A percentile compares a stretch with the other conserved stretches of the same genome.
phyloP scores from a whole-genome alignment of 2,329 filamentous ascomycete species.

The Talaromyces sp. region DNA sequence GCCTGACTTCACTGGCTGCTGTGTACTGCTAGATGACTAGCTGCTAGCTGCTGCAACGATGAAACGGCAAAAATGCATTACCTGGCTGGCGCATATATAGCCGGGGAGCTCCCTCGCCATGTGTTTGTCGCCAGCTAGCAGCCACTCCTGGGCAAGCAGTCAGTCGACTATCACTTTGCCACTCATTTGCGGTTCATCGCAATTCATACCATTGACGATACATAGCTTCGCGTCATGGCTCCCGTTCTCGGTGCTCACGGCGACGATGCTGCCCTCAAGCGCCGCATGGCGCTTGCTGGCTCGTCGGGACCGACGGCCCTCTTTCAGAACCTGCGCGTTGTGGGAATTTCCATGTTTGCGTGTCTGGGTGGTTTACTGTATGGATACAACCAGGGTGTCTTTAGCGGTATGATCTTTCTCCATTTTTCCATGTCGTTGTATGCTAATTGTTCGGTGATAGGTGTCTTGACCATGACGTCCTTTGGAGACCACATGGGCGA shows the following conservation, averaged over 20 bases:
- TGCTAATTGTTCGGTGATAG: background rate
- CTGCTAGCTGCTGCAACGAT: background rate
- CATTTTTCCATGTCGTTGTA: background rate
- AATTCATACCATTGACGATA: background rate
- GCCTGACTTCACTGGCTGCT: too few species aligned
- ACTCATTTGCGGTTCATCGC: background rate
- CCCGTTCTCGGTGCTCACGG: background rate
- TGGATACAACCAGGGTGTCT: slow-evolving; percentile 24
- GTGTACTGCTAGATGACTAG: background rate
- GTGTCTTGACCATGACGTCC: slow-evolving; percentile 14
- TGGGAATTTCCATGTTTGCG: slow-evolving; percentile 57
- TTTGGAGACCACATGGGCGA: slow-evolving; percentile 19
- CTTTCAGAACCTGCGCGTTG: slow-evolving; percentile 57
- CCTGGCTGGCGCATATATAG: background rate
- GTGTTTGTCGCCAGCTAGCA: background rate
- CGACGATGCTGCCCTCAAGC: slow-evolving; percentile 49
- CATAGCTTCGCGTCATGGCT: background rate
- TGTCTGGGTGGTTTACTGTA: slow-evolving; percentile 52
- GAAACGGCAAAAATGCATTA: background rate
- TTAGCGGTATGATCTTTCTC: slow-evolving; percentile 11
- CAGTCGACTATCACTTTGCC: background rate
- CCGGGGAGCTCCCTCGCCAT: background rate
- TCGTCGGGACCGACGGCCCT: slow-evolving; percentile 49
- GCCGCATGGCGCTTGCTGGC: slow-evolving; percentile 52
- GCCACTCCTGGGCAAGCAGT: background rate